phyloP scores from a whole-genome alignment of 2,329 filamentous ascomycete species.

The Pseudogymnoascus sp. region DNA sequence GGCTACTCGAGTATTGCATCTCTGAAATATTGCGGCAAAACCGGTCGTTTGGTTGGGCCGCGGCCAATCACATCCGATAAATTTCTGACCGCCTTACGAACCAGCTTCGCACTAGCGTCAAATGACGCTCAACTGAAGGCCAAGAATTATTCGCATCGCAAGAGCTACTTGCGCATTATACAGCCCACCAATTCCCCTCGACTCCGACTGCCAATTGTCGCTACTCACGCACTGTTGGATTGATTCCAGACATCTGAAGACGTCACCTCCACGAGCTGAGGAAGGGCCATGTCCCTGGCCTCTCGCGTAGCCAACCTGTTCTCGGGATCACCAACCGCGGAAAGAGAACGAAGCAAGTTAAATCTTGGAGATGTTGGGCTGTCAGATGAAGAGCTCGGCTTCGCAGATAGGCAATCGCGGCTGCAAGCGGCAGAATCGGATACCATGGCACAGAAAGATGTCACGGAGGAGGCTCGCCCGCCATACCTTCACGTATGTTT shows the following conservation, averaged over 20 bases:
- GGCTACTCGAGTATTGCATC: background rate
- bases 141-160: constrained; percentile 10
- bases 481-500: constrained; percentile 57
- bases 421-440: constrained; percentile 19
- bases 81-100: constrained; percentile 8
- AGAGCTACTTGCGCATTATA: constrained; percentile 6
- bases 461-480: constrained; percentile 47
- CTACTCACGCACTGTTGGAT: background rate
- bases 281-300: constrained; percentile 49
- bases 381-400: constrained; percentile 24
- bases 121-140: constrained; percentile 10
- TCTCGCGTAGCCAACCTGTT: constrained; percentile 47
- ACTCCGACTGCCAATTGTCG: constrained; percentile 3
- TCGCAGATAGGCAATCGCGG: constrained; percentile 28
- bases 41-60: background rate
- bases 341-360: constrained; percentile 23
- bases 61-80: constrained; percentile 1
- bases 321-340: constrained; percentile 31
- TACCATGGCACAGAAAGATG: constrained; percentile 27
- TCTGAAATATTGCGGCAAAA: constrained; percentile 10
- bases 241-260: constrained; percentile 9
- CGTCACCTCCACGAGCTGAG: constrained; percentile 18
- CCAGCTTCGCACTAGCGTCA: constrained; percentile 7
- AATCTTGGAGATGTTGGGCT: constrained; percentile 32
- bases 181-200: background rate